Evolutionary conservation across 305 asterid species (phyloP), one percentile per base, ranked within the genome.

Genomic region (Fraxinus baroniana): DNA sequence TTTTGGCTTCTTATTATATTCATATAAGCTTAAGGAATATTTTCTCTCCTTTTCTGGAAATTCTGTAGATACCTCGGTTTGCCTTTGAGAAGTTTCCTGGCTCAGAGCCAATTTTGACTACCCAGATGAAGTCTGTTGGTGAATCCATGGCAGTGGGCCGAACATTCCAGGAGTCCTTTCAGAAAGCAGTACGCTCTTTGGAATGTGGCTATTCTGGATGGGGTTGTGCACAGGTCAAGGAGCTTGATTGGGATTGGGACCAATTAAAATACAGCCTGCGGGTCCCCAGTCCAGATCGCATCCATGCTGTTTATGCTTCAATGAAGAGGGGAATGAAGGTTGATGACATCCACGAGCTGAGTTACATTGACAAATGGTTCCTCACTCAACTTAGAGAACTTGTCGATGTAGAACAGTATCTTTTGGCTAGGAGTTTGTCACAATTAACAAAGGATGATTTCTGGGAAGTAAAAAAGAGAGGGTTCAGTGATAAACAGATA

Each of bases 51-150:
- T 9, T 57, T 83, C 33, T 80, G 73, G 52, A 55, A 80, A 76
- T 87, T 72, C 39, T 85, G 85, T 91, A 94, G 99, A 94, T 96
- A 83, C 98, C 97, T 18, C 83, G 97, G 88, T 94, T 96, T 87
- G 98, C 99, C 37, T 93, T 94, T 84, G 98, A 96, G 93, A 96
- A 94, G 76, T 94, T 96, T 85, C 99, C 99, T 49, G 98, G 99
- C 79, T 96, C 99, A 7, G 98, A 96, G 88, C 97, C 98, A 44
- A 91, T 91, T 64, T 84, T 96, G 84, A 96, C 98, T 6, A 95
- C 99, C 28, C 99, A 96, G 86, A 94, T 96, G 99, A 96, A 96
- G 86, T 96, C 99, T 55, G 98, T 96, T 57, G 98, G 99, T 78
- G 98, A 94, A 82, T 90, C 99, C 79, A 94, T 96, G 99, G 99